phyloP scores from a whole-genome alignment of 768 basidiomycete genomes.

The Hortiboletus flavorubellus region DNA sequence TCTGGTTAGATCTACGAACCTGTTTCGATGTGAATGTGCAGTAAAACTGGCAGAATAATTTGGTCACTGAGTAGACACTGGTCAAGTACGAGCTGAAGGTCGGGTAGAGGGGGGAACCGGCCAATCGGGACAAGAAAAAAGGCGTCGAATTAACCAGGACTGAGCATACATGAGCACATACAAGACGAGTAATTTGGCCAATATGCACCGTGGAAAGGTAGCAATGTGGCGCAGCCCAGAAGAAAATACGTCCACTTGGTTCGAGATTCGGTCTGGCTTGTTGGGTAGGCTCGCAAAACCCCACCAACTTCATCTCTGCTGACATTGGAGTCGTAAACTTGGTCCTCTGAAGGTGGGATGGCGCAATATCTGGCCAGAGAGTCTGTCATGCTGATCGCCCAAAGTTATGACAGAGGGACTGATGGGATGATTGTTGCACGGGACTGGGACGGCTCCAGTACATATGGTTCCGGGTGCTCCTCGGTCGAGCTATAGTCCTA shows the following conservation, averaged over 20 bases:
- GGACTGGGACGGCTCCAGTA: too few relatives aligned
- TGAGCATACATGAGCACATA: not conserved
- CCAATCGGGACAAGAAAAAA: constrained; percentile 4
- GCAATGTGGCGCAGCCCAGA: not conserved
- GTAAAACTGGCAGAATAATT: not conserved
- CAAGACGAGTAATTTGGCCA: not conserved
- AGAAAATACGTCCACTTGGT: not conserved
- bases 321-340: not conserved
- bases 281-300: not conserved
- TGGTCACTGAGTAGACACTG: not conserved
- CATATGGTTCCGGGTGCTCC: too few relatives aligned
- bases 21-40: not conserved
- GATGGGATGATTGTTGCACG: too few relatives aligned
- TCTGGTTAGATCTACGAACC: not conserved
- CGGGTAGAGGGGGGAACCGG: not conserved
- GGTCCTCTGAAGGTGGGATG: not conserved
- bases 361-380: not conserved
- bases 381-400: not conserved
- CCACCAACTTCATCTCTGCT: not conserved
- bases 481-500: too few relatives aligned
- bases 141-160: not conserved
- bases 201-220: not conserved
- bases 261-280: not conserved
- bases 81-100: not conserved
- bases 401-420: too few relatives aligned